These are phyloP conservation scores for Annulohypoxylon nitens DNA, from an alignment of 495 filamentous ascomycete species.

Conservation along the genomic window DNA sequence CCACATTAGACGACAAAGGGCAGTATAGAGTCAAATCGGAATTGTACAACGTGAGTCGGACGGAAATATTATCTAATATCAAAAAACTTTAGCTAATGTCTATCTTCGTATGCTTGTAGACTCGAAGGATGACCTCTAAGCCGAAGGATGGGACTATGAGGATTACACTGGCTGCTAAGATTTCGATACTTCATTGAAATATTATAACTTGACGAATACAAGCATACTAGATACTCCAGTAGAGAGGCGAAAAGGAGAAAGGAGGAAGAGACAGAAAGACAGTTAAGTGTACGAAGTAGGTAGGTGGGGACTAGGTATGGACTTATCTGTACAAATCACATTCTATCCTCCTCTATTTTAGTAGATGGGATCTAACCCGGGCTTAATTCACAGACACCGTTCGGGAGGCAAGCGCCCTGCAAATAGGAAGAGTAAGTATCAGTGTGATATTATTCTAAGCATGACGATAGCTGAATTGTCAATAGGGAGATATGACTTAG, in stretches of 20 bases:
- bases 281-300: too few species aligned
- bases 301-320: background rate
- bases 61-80: background rate
- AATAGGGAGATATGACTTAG: background rate
- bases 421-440: background rate
- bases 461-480: background rate
- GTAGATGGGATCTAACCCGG: background rate
- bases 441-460: background rate
- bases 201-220: background rate
- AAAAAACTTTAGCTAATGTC: background rate
- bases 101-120: background rate
- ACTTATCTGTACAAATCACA: background rate
- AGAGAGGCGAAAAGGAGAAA: background rate
- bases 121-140: background rate
- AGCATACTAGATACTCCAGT: background rate
- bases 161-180: background rate
- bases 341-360: background rate
- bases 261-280: background rate
- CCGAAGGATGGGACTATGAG: background rate
- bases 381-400: background rate
- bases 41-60: constrained; percentile 60
- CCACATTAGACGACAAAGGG: constrained; percentile 2
- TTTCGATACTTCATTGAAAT: background rate
- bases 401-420: background rate
- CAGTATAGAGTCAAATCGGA: constrained; percentile 53